Conservation (phyloP, 352 stramenopile genomes). For the Phytophthora palmivora region DNA sequence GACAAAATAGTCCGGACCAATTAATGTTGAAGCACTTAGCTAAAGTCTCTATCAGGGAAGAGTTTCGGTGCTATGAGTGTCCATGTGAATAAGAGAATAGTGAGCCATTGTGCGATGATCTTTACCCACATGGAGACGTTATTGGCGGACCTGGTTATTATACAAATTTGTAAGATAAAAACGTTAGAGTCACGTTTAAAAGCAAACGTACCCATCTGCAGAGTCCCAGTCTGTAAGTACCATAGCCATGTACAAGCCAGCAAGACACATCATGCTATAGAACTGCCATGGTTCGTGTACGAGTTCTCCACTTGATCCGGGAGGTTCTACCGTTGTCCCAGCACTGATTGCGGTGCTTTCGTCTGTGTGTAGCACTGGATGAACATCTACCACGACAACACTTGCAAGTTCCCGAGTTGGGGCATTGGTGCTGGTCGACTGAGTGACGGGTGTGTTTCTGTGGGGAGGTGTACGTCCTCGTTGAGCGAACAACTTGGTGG, state of each 20-base stretch:
- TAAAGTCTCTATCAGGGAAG: slow-evolving; percentile 95
- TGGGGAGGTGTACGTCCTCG: background rate
- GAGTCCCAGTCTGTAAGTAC: slow-evolving; percentile 95
- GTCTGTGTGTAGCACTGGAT: slow-evolving; percentile 8
- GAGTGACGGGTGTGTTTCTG: background rate
- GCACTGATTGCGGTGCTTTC: slow-evolving; percentile 22
- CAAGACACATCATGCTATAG: slow-evolving; percentile 92
- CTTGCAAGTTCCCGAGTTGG: slow-evolving; percentile 25
- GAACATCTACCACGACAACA: slow-evolving; percentile 67
- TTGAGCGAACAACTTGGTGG: slow-evolving; percentile 69
- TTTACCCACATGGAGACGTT: slow-evolving; percentile 96
- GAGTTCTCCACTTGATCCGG: slow-evolving; percentile 34
- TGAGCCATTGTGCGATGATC: slow-evolving; percentile 94
- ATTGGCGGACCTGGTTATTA: slow-evolving; percentile 54
- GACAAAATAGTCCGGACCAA: slow-evolving; percentile 22
- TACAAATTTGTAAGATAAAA: background rate
- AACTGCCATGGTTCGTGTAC: slow-evolving; percentile 92
- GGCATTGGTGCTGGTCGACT: background rate
- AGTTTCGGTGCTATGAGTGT: slow-evolving; percentile 93
- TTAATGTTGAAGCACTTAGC: slow-evolving; percentile 24
- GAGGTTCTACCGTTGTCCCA: slow-evolving; percentile 57
- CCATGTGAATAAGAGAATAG: slow-evolving; percentile 95
- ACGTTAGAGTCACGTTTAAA: background rate
- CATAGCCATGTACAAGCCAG: slow-evolving; percentile 95
- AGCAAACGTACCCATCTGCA: slow-evolving; percentile 57